Conservation (phyloP, 208 protist species). For the Angomonas ambiguus region DNA sequence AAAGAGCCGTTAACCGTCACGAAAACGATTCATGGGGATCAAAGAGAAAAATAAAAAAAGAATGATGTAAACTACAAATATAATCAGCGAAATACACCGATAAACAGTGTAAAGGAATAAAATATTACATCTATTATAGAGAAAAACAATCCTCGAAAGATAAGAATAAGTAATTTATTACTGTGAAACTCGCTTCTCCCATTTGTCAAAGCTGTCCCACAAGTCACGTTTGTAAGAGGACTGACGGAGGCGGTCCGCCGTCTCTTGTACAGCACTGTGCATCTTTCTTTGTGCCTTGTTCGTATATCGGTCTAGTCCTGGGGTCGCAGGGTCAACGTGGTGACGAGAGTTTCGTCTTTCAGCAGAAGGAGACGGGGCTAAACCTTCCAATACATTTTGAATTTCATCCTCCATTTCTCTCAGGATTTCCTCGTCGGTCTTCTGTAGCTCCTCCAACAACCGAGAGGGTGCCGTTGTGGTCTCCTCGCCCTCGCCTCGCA, state of each 20-base stretch:
- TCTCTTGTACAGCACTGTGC: slow-evolving; percentile 26
- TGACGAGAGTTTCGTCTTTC: neutral
- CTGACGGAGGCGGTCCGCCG: slow-evolving; percentile 26
- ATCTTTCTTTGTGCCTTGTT: slow-evolving; percentile 19
- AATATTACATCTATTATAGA: no score
- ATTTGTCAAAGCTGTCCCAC: slow-evolving; percentile 68
- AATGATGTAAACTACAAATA: no score
- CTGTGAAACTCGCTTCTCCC: slow-evolving; percentile 31
- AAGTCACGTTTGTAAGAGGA: slow-evolving; percentile 14
- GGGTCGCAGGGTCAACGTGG: neutral
- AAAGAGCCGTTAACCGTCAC: no score
- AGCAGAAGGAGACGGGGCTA: slow-evolving; percentile 10
- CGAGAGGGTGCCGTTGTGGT: slow-evolving; percentile 3
- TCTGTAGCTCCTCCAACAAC: slow-evolving; percentile 21
- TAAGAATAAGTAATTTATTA: neutral
- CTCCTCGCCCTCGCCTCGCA: neutral
- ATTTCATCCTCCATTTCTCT: slow-evolving; percentile 78
- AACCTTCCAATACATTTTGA: slow-evolving; percentile 37
- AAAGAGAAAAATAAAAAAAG: no score
- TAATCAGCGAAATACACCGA: no score
- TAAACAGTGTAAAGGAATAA: no score
- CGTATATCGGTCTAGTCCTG: neutral
- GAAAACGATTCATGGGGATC: no score
- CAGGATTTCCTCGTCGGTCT: slow-evolving; percentile 67
- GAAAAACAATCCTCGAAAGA: no score